These are phyloP conservation scores for Brassica cretica DNA, from an alignment of 345 rosid genomes.

Conservation along the genomic window DNA sequence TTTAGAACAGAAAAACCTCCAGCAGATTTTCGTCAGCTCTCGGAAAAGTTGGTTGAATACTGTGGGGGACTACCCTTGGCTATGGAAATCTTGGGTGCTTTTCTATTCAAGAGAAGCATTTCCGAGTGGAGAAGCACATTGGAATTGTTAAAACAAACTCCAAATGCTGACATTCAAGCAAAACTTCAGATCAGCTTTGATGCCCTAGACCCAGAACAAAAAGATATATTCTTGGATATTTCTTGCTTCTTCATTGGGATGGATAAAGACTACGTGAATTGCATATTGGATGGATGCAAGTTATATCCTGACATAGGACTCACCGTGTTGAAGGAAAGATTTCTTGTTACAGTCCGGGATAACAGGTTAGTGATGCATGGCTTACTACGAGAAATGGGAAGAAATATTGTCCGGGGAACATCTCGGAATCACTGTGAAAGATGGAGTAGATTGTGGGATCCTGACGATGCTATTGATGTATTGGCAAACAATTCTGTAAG, in stretches of 20 bases:
- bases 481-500: not conserved
- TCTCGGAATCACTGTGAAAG: not conserved
- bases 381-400: slow-evolving; percentile 32
- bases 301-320: slow-evolving; percentile 11
- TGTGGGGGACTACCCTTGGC: slow-evolving; percentile 42
- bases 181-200: not conserved
- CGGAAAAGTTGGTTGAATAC: not conserved
- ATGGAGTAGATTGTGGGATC: not conserved
- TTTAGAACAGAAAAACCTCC: not conserved
- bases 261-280: slow-evolving; percentile 9
- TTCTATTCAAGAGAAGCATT: not conserved
- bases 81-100: slow-evolving; percentile 31
- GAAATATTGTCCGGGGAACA: not conserved
- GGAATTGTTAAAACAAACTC: not conserved
- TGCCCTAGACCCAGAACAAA: not conserved
- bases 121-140: not conserved
- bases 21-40: not conserved
- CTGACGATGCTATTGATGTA: not conserved
- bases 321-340: not conserved
- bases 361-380: slow-evolving; percentile 35
- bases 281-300: slow-evolving; percentile 32
- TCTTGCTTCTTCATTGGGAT: slow-evolving; percentile 32
- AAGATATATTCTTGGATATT: slow-evolving; percentile 32
- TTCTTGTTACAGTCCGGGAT: not conserved
- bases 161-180: not conserved